These are phyloP conservation scores for Cladosporium austrohemisphaericum DNA, from an alignment of 2,329 filamentous ascomycete genomes.

Conservation along the genomic window DNA sequence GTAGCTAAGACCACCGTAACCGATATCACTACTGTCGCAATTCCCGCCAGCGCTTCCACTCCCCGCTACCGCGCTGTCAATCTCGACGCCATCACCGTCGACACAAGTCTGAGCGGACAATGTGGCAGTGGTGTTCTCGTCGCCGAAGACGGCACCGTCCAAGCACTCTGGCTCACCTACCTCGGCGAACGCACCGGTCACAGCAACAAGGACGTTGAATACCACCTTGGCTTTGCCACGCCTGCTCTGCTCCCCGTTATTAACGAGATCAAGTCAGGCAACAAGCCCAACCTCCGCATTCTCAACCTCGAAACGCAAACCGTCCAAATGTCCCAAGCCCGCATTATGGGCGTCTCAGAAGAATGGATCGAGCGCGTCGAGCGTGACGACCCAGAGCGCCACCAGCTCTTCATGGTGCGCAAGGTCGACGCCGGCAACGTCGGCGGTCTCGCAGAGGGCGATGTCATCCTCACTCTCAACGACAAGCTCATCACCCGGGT, in stretches of 20 bases:
- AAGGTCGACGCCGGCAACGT: conserved; percentile 69
- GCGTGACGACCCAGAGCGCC: conserved; percentile 80
- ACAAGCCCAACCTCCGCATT: conserved; percentile 78
- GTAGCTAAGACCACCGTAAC: conserved; percentile 93
- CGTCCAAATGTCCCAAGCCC: conserved; percentile 93
- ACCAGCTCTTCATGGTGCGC: conserved; percentile 97
- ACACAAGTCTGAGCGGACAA: conserved; percentile 84
- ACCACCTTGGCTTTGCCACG: conserved; percentile 87
- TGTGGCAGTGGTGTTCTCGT: conserved; percentile 93
- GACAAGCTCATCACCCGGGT: conserved; percentile 89
- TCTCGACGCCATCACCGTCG: conserved; percentile 93
- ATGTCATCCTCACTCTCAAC: conserved; percentile 88
- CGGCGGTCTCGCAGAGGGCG: conserved; percentile 77
- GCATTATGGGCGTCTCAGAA: conserved; percentile 94
- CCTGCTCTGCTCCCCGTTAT: conserved; percentile 87
- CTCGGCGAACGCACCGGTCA: conserved; percentile 80
- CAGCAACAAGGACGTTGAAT: conserved; percentile 86
- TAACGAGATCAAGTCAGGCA: conserved; percentile 74
- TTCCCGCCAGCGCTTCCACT: conserved; percentile 86
- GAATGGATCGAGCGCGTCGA: conserved; percentile 93
- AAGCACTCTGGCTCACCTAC: conserved; percentile 95
- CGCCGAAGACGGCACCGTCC: conserved; percentile 83
- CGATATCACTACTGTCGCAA: conserved; percentile 94
- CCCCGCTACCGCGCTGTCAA: conserved; percentile 94
- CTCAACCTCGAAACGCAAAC: conserved; percentile 91